Evolutionary conservation across 2,329 filamentous ascomycete genomes (phyloP).

Genomic region (Aspergillus sp.): DNA sequence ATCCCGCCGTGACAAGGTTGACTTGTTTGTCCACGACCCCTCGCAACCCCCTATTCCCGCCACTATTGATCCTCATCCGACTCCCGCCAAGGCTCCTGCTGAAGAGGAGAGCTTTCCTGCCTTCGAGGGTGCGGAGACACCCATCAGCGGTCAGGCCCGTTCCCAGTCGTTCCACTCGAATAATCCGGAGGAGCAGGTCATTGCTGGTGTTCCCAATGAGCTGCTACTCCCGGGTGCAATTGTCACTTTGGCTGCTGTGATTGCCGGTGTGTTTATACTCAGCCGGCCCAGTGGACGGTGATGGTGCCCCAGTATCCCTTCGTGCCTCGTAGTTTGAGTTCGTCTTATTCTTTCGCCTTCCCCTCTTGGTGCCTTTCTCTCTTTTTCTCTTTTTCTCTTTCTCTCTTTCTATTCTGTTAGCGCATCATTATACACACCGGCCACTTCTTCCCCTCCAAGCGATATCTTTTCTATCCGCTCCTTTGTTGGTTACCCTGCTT

Average conservation of each 20-base stretch:
- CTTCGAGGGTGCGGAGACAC: conserved; percentile 45
- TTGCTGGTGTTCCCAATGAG: conserved; percentile 89
- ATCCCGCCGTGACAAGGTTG: conserved; percentile 78
- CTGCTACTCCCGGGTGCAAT: conserved; percentile 87
- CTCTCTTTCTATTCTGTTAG: too few species aligned
- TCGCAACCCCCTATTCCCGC: conserved; percentile 72
- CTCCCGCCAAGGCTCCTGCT: conserved; percentile 43
- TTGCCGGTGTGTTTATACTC: conserved; percentile 86
- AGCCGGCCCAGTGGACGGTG: conserved; percentile 53
- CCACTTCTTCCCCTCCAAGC: not conserved
- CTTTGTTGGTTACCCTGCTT: not conserved
- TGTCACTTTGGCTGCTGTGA: conserved; percentile 87
- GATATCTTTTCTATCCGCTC: not conserved
- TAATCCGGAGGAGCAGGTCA: conserved; percentile 62
- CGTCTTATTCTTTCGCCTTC: not conserved
- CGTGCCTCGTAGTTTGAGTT: not conserved
- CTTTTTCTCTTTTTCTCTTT: not conserved
- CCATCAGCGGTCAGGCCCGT: conserved; percentile 32
- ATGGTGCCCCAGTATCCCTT: conserved; percentile 3
- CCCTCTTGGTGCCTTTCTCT: conserved; percentile 1
- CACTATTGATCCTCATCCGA: conserved; percentile 52
- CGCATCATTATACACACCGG: too few species aligned
- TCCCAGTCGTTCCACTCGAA: conserved; percentile 38
- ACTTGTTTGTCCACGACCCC: conserved; percentile 92
- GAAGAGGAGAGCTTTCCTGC: conserved; percentile 35